A percentile compares a stretch with the other conserved stretches of the same genome.
These are phyloP conservation scores for Lagenaria siceraria DNA, from an alignment of 306 rosid species.

Conservation along the genomic window DNA sequence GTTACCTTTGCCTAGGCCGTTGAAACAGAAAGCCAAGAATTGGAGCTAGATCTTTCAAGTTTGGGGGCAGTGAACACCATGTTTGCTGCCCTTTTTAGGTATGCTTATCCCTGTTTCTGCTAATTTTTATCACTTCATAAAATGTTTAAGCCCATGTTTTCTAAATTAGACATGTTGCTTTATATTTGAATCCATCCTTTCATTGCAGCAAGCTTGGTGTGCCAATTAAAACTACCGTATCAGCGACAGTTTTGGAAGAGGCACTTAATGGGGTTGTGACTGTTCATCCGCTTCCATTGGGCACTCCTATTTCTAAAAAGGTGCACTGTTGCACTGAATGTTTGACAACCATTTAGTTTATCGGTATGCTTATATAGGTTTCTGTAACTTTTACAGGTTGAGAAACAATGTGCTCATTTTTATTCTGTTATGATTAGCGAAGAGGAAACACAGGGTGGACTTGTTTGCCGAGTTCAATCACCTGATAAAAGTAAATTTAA, in stretches of 20 bases:
- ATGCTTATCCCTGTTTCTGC: neutral
- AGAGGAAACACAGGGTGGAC: constrained; percentile 74
- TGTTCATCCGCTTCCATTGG: constrained; percentile 60
- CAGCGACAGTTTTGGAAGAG: constrained; percentile 89
- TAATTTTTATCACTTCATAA: neutral
- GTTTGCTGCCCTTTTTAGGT: constrained; percentile 99
- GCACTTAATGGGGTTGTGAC: constrained; percentile 72
- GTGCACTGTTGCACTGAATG: constrained; percentile 17
- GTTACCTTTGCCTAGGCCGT: constrained; percentile 53
- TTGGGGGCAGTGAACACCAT: constrained; percentile 93
- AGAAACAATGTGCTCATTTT: constrained; percentile 96
- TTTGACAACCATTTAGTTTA: neutral
- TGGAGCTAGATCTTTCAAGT: constrained; percentile 98
- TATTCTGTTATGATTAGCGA: constrained; percentile 71
- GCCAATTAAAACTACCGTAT: constrained; percentile 92
- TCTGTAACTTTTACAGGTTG: constrained; percentile 47
- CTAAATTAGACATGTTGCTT: neutral
- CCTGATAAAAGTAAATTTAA: constrained; percentile 95
- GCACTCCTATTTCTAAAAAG: constrained; percentile 55
- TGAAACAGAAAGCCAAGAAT: constrained; percentile 83
- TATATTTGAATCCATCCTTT: neutral
- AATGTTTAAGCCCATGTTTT: neutral
- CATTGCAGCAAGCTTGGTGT: constrained; percentile 89
- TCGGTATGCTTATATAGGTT: neutral
- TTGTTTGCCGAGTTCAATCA: constrained; percentile 90